Base-by-base conservation (phyloP, 768 basidiomycete genomes). In the Russula foetens region DNA sequence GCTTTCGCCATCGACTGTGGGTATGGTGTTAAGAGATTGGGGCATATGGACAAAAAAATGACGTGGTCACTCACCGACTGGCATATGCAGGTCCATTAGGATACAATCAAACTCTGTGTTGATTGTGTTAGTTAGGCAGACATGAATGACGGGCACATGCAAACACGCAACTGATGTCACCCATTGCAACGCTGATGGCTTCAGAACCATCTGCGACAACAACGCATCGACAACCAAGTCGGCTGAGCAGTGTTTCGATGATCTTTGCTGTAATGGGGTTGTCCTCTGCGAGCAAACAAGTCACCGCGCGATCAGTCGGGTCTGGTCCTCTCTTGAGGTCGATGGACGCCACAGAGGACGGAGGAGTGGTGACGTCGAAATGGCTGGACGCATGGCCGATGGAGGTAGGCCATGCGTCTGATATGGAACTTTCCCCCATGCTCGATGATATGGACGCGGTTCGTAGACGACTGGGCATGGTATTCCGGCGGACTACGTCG, bases 241-340 rank as follows among this genome's bases (percentile, higher is more conserved):
- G 86, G 62, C 92, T 89, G 49, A 99, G 81, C 47, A 98, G 74
- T 2, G 95, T 98, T 73, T 98, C 94, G 51, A 98, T 86, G 51
- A 99, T 98, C 77, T 98, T 98, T 33, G 91, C 90, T 0, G 94
- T 96, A 65, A 98, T 98, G 1, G 97, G 97, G 69, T 99, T 98
- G 68, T 98, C 94, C 72, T 98, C 97, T 1, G 96, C 97, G 38
- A 99, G 80, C 28, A 99, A 72, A 69, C 92, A 94, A 43, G 94
- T 97, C 56, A 98, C 86, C n/a, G 88, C 86, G 43, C 92, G 84
- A 70, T 95, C 93, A 59, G 73, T 81, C n/a, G 82, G 84, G 70
- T 92, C 90, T 4, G 85, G 85, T 1, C 81, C 85, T 73, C 84
- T 84, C 71, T 82, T 81, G 71, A 91, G 71, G 68, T 92, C 90